Base-by-base conservation (phyloP, 805 yeast species). In the Candida quercuum region DNA sequence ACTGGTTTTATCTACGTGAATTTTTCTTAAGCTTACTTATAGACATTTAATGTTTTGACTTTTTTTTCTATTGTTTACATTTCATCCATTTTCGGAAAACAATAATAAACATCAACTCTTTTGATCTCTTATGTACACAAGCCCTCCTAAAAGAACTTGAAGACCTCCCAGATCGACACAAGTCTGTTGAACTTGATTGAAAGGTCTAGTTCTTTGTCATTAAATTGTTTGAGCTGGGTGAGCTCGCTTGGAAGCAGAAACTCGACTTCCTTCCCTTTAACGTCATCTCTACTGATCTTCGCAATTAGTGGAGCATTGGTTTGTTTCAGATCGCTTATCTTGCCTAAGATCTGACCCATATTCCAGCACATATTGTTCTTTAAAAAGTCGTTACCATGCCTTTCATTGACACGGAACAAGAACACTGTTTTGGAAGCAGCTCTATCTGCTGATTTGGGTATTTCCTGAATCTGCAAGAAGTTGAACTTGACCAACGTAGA, bases 201-300 rank as follows among this genome's bases (percentile, higher is more conserved):
- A 32, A 74, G 66, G 28, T 66, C 63, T 38, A 76, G 60, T 54
- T 84, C 87, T 41, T 75, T 62, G 20, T 69, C 71, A 40, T 75
- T 76, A 44, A 84, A 71, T 45, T 67, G 66, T 39, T 76, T 75
- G 47, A 88, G 65, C 46, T 86, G 91, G 39, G 76, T 72, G 46
- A 85, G 65, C 59, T 91, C 99, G 33, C 80, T 73, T 16, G 82
- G 80, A 28, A 88, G 64, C 33, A 93, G 61, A 42, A 84, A 69
- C 49, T 82, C 87, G 22, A 74, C 75, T 56, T 86, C 96, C 46
- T 75, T 74, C 2, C 93, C 95, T 52, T 76, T 78, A 14, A 91
- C 96, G 54, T 93, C 98, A 43, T 84, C 95, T 61, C 99, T 74
- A 45, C 81, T 82, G 39, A 89, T 79, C 59, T 91, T 91, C 21